phyloP scores from a whole-genome alignment of 2,329 filamentous ascomycete genomes.

The Neofusicoccum ribis region DNA sequence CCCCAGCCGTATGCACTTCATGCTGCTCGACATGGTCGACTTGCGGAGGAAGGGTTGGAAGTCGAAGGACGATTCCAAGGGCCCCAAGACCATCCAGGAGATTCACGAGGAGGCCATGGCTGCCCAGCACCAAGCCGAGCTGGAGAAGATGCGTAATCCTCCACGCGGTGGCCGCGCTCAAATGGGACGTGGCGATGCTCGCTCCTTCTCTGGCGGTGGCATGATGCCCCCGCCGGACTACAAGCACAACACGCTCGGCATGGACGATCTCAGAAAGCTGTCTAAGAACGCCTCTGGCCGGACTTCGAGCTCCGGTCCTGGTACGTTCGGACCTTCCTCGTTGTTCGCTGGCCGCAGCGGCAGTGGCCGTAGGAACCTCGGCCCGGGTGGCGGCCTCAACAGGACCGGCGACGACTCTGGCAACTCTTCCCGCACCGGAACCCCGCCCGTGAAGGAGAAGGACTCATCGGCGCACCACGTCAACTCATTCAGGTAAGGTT shows the following conservation, averaged over 20 bases:
- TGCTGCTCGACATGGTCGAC: constrained; percentile 94
- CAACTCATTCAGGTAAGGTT: constrained; percentile 89
- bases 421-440: constrained; percentile 84
- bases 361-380: constrained; percentile 76
- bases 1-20: constrained; percentile 87
- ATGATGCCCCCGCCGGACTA: constrained; percentile 71
- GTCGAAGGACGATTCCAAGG: constrained; percentile 88
- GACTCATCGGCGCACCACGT: constrained; percentile 65
- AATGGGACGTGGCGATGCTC: constrained; percentile 81
- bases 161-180: constrained; percentile 67
- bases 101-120: constrained; percentile 81
- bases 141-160: constrained; percentile 57
- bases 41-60: constrained; percentile 75
- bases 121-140: constrained; percentile 78
- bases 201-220: constrained; percentile 73
- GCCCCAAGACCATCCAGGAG: constrained; percentile 93
- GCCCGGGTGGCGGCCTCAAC: constrained; percentile 66
- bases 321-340: constrained; percentile 75
- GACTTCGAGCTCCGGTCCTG: constrained; percentile 59
- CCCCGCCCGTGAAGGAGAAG: constrained; percentile 69
- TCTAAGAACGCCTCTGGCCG: constrained; percentile 59
- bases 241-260: constrained; percentile 77
- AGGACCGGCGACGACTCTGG: constrained; percentile 81
- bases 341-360: constrained; percentile 89
- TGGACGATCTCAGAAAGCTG: constrained; percentile 87